Base-by-base conservation (phyloP, 2,329 filamentous ascomycete species). In the Gaeumannomyces tritici region DNA sequence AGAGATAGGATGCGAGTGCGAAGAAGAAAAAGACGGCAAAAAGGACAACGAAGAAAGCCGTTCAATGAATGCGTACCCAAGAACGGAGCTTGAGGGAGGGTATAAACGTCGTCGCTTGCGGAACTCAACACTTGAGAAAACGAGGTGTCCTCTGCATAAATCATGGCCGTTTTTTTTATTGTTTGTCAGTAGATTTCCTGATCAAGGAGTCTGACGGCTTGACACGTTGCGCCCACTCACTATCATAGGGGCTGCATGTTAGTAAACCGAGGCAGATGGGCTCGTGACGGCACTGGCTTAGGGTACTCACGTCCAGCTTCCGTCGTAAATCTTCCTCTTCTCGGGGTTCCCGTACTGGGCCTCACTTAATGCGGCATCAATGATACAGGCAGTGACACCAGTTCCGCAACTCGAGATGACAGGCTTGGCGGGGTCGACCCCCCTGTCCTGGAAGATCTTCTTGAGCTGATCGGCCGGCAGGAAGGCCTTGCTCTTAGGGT, bases 341-440 rank as follows among this genome's bases (percentile, higher is more conserved):
- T 87, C 82, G 0, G 83, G 75, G 4, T 84, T 79, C 2, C 89
- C 90, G 71, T 86, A 93, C 1, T 87, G 88, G 27, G 93, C 91
- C 73, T 91, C 87, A 33, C 85, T 85, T 62, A 99, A 77, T 2
- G 92, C 95, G 51, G 92, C 89, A 72, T 99, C 95, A 55, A 99
- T 85, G 56, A 97, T 85, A 24, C 90, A 91, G 9, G 95, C 95
- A 13, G 93, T 98, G 61, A 99, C 93, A 42, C 95, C 95, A 8
- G 93, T 97, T 15, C 95, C 95, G 70, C 95, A 99, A 69, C 85
- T 93, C 60, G 86, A 89, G 69, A 98, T 89, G 67, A 97, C 90
- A 4, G 93, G 89, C 73, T 88, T 91, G 31, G 81, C 80, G 0
- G 89, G 85, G 71, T 96, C 88, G 11, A 99, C 78, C 0, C 91